Evolutionary conservation across 2,329 filamentous ascomycete species (phyloP), one percentile per base, ranked within the genome.

Genomic region (Pseudocercospora fuligena): DNA sequence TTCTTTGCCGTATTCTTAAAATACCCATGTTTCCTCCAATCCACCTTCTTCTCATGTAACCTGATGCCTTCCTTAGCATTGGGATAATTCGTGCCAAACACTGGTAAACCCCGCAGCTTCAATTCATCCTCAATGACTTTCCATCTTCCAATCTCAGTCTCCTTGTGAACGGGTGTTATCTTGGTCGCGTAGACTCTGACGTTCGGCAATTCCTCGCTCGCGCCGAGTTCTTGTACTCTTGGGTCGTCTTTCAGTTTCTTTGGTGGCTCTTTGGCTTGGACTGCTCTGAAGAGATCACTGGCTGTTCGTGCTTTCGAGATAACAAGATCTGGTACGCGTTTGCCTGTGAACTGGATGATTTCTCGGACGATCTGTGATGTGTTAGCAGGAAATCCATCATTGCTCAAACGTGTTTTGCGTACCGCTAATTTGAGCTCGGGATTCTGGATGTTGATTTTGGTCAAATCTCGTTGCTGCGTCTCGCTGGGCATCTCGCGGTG

Each of bases 71-170:
- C 66, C 43, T 66, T 68, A 6, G 51, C 66, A 16, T 65, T 49
- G 14, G 23, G 40, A 47, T 54, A 66, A 40, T 58, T 68, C 54
- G 59, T 68, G 27, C 69, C 67, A 36, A 68, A 66, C 16, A 88
- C 80, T 7, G 89, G 87, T 71, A 94, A 77, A 16, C 85, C 86
- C 64, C 89, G 83, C 76, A 86, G 84, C 74, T 80, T 80, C 69
- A 94, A 82, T 79, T 92, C 90, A 74, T 89, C 82, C 78, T 91
- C 86, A 74, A 94, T 92, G 59, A 93, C 79, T 87, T 95, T 95
- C 87, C 90, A 92, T 74, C 92, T 84, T 29, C 93, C 93, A 49
- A 92, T 77, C 58, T 87, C 84, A 73, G 86, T 88, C 79, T 94
- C 91, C 77, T 88, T 88, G 77, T 94, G 87, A 36, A 91, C 88